These are phyloP conservation scores for Diaporthe vexans DNA, from an alignment of 2,329 filamentous ascomycete species.

Conservation along the genomic window DNA sequence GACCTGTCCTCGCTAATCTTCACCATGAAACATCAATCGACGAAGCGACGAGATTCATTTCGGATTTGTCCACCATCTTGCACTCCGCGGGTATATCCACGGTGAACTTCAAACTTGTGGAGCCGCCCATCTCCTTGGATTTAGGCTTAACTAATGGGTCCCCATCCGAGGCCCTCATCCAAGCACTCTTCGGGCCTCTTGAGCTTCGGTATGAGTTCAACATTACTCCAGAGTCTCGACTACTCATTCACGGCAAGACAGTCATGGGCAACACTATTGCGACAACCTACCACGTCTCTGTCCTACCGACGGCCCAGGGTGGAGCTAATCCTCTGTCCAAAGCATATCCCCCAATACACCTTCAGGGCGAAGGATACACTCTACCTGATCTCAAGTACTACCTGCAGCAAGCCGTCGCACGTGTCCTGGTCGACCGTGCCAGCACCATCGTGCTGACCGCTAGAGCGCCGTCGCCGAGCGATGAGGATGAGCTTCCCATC, in stretches of 20 bases:
- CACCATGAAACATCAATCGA: slow-evolving; percentile 59
- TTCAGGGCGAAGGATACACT: slow-evolving; percentile 58
- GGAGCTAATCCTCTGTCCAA: slow-evolving; percentile 51
- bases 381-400: slow-evolving; percentile 61
- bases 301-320: slow-evolving; percentile 52
- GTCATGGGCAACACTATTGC: slow-evolving; percentile 58
- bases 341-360: slow-evolving; percentile 58
- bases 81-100: slow-evolving; percentile 60
- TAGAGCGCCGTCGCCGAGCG: slow-evolving; percentile 40
- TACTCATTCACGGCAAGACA: slow-evolving; percentile 62
- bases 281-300: slow-evolving; percentile 59
- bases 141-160: slow-evolving; percentile 45
- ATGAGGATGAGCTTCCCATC: slow-evolving; percentile 19
- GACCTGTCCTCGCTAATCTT: slow-evolving; percentile 65
- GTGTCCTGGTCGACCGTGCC: slow-evolving; percentile 54
- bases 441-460: slow-evolving; percentile 48
- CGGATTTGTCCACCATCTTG: slow-evolving; percentile 59
- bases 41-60: slow-evolving; percentile 58
- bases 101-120: slow-evolving; percentile 59
- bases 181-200: slow-evolving; percentile 58
- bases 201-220: slow-evolving; percentile 59
- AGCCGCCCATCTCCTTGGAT: slow-evolving; percentile 50
- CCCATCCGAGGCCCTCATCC: slow-evolving; percentile 61
- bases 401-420: slow-evolving; percentile 58
- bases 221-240: slow-evolving; percentile 58